Conservation (phyloP, 805 yeast genomes). For the Wickerhamiella nectarea region DNA sequence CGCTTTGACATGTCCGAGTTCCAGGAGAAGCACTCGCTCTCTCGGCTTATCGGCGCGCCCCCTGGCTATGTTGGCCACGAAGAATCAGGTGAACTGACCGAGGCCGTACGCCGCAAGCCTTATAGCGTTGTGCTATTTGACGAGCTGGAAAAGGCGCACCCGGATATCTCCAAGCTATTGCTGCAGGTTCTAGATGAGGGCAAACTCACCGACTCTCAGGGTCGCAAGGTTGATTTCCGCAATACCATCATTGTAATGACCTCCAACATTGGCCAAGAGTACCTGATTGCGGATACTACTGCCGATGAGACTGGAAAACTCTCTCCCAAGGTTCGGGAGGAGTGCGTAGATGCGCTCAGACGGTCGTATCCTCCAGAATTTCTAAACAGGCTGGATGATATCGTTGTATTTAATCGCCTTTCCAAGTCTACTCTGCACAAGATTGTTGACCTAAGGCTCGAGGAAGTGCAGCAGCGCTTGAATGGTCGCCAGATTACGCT, state of each 20-base stretch:
- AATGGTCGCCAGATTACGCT: conserved; percentile 61
- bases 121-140: conserved; percentile 86
- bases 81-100: conserved; percentile 86
- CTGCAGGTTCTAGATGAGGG: conserved; percentile 95
- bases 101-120: conserved; percentile 90
- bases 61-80: conserved; percentile 97
- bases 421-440: conserved; percentile 59
- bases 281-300: conserved; percentile 47
- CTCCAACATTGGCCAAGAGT: conserved; percentile 89
- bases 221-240: conserved; percentile 84
- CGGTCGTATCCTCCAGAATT: conserved; percentile 85
- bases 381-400: conserved; percentile 84
- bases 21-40: conserved; percentile 84
- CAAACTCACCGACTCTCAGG: conserved; percentile 84
- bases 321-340: conserved; percentile 36
- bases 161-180: conserved; percentile 80
- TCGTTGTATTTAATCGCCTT: conserved; percentile 82
- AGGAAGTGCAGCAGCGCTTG: conserved; percentile 68
- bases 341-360: conserved; percentile 57
- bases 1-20: conserved; percentile 97
- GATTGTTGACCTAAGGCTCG: conserved; percentile 74
- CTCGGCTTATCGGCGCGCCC: conserved; percentile 91
- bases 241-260: conserved; percentile 95
- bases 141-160: conserved; percentile 95
- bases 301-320: conserved; percentile 44